phyloP scores from a whole-genome alignment of 2,329 filamentous ascomycete species.

The Cordyceps fumosorosea region DNA sequence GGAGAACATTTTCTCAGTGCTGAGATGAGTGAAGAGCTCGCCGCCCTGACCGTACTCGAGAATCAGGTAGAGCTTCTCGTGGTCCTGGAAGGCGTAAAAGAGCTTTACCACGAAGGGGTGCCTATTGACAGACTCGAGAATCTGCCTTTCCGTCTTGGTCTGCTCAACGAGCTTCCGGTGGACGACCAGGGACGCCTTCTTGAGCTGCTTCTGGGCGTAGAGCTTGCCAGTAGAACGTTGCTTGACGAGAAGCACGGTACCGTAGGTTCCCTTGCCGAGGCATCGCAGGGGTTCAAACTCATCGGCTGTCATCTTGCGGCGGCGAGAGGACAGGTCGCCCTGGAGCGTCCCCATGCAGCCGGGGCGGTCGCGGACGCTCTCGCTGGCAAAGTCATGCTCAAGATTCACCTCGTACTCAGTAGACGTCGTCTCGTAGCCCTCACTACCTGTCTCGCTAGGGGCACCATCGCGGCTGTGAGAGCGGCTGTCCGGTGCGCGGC shows the following conservation, averaged over 20 bases:
- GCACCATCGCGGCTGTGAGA: conserved; percentile 50
- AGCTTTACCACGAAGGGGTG: conserved; percentile 98
- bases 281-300: conserved; percentile 90
- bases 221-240: conserved; percentile 80
- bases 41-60: conserved; percentile 96
- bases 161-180: conserved; percentile 96
- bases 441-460: conserved; percentile 46
- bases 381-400: conserved; percentile 77
- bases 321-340: conserved; percentile 47
- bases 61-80: conserved; percentile 94
- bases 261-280: conserved; percentile 92
- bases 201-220: conserved; percentile 97
- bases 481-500: conserved; percentile 50
- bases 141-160: conserved; percentile 92
- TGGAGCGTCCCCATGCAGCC: conserved; percentile 40
- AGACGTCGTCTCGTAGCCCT: conserved; percentile 58
- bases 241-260: conserved; percentile 89
- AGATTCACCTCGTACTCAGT: conserved; percentile 82
- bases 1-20: conserved; percentile 89
- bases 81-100: conserved; percentile 97
- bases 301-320: conserved; percentile 80
- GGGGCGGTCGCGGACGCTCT: conserved; percentile 42
- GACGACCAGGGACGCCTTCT: conserved; percentile 90
- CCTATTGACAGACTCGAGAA: conserved; percentile 90
- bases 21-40: conserved; percentile 92